Percentiles rank a stretch among this genome's conserved stretches.
Conservation (phyloP, 2,329 filamentous ascomycete genomes). For the Tympanopsis confertula region DNA sequence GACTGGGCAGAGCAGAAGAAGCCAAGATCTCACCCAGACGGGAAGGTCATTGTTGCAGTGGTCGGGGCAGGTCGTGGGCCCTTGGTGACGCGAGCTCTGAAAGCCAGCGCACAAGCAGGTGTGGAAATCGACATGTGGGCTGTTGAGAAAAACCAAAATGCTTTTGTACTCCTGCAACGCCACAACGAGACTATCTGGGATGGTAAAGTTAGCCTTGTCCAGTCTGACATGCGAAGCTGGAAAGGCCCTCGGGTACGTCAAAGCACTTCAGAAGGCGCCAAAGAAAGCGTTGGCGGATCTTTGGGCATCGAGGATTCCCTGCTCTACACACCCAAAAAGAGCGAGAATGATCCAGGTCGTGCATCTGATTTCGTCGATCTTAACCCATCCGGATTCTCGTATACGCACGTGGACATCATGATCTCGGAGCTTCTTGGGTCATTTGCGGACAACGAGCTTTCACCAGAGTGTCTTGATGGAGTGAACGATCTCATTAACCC, state of each 20-base stretch:
- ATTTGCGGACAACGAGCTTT: conserved; percentile 94
- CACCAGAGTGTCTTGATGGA: conserved; percentile 89
- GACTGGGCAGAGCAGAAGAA: conserved; percentile 68
- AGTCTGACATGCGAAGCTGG: conserved; percentile 97
- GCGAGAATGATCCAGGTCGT: too few species aligned
- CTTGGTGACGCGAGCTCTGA: conserved; percentile 74
- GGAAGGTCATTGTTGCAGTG: conserved; percentile 74
- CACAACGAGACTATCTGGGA: conserved; percentile 78
- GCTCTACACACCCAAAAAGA: background rate
- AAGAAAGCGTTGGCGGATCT: conserved; percentile 8
- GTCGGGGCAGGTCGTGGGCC: conserved; percentile 89
- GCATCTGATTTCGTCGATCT: too few species aligned
- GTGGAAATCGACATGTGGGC: conserved; percentile 80
- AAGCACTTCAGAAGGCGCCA: conserved; percentile 20
- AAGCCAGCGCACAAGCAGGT: conserved; percentile 64
- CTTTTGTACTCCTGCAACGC: conserved; percentile 80
- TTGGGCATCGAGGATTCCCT: background rate
- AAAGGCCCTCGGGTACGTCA: conserved; percentile 56
- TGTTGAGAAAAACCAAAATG: conserved; percentile 96
- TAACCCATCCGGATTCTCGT: conserved; percentile 5
- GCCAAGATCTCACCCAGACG: conserved; percentile 60
- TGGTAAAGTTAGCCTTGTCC: conserved; percentile 71
- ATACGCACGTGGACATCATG: conserved; percentile 74
- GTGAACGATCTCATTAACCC: conserved; percentile 79
- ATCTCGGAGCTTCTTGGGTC: conserved; percentile 90